Percentiles rank a stretch among this genome's conserved stretches.
These are phyloP conservation scores for Phycomyces blakesleeanus DNA, from an alignment of 192 early-diverging fungal genomes.

Conservation along the genomic window DNA sequence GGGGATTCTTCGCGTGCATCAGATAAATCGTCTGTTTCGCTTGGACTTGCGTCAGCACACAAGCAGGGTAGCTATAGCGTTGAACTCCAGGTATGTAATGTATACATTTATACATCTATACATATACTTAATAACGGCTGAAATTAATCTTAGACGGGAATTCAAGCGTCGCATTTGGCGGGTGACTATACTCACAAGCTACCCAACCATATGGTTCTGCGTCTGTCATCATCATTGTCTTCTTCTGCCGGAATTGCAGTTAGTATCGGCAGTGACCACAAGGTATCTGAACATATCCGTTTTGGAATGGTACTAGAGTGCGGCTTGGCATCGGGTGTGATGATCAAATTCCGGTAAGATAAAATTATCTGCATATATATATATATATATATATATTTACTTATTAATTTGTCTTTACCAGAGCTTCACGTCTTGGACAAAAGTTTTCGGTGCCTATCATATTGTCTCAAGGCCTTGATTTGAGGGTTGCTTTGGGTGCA, in stretches of 20 bases:
- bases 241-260: constrained; percentile 44
- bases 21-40: constrained; percentile 47
- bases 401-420: constrained; percentile 13
- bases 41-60: constrained; percentile 44
- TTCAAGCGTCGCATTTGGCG: constrained; percentile 48
- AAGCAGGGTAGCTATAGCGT: constrained; percentile 41
- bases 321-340: constrained; percentile 57
- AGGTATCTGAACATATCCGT: constrained; percentile 49
- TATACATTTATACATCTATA: neutral
- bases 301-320: constrained; percentile 57
- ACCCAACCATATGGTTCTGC: constrained; percentile 39
- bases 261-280: constrained; percentile 53
- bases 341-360: constrained; percentile 49
- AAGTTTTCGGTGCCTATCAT: constrained; percentile 61
- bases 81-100: constrained; percentile 45
- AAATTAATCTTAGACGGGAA: no score
- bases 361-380: neutral
- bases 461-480: constrained; percentile 54
- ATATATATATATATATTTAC: neutral
- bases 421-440: constrained; percentile 66
- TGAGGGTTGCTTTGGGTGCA: constrained; percentile 50
- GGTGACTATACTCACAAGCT: constrained; percentile 46
- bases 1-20: constrained; percentile 33
- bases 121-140: no score
- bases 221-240: constrained; percentile 44